These are phyloP conservation scores for Botryotinia calthae DNA, from an alignment of 2,329 filamentous ascomycete genomes.

Conservation along the genomic window DNA sequence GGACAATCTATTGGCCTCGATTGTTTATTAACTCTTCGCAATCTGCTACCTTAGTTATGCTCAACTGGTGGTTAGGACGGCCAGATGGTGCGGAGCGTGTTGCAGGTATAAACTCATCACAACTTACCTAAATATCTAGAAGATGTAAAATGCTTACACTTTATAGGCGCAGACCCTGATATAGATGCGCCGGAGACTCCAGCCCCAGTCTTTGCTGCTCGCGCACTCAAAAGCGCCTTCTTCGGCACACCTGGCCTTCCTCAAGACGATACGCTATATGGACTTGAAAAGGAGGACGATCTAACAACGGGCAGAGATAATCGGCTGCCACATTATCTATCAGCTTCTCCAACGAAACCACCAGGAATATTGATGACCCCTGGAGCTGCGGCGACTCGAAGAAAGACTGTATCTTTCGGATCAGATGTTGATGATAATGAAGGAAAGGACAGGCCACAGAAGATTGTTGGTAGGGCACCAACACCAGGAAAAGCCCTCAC, in stretches of 20 bases:
- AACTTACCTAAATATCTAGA: background rate
- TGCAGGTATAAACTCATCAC: slow-evolving; percentile 27
- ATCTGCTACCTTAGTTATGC: slow-evolving; percentile 28
- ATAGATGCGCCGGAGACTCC: slow-evolving; percentile 61
- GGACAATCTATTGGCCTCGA: background rate
- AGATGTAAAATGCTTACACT: background rate
- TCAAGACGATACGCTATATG: slow-evolving; percentile 39
- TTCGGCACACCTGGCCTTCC: slow-evolving; percentile 55
- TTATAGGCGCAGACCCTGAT: slow-evolving; percentile 11
- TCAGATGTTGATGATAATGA: slow-evolving; percentile 47
- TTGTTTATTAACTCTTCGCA: background rate
- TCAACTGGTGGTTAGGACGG: slow-evolving; percentile 39
- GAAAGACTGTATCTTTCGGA: slow-evolving; percentile 65
- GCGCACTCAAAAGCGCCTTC: slow-evolving; percentile 61
- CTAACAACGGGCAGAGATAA: slow-evolving; percentile 25
- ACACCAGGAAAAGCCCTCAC: slow-evolving; percentile 38
- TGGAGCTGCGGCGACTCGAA: slow-evolving; percentile 57
- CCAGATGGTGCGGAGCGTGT: slow-evolving; percentile 28
- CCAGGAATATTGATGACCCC: slow-evolving; percentile 61
- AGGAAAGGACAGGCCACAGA: slow-evolving; percentile 23
- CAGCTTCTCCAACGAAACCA: slow-evolving; percentile 37
- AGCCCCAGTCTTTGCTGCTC: slow-evolving; percentile 63
- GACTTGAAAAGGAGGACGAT: slow-evolving; percentile 34
- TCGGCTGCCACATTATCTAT: slow-evolving; percentile 33
- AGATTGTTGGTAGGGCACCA: slow-evolving; percentile 29